phyloP scores from a whole-genome alignment of 768 basidiomycete genomes.

The Collybiopsis confluens region DNA sequence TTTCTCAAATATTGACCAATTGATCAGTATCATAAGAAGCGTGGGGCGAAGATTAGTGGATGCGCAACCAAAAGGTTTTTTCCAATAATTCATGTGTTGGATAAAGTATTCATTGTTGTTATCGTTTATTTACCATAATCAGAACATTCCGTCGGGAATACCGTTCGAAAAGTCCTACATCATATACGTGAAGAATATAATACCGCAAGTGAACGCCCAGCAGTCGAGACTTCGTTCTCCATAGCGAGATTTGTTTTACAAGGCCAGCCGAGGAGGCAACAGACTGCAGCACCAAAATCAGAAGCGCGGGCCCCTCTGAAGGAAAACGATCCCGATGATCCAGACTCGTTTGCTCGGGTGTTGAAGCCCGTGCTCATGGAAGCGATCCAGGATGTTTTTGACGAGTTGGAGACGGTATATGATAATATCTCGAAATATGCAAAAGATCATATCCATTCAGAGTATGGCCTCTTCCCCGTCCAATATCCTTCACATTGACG shows the following conservation, averaged over 20 bases:
- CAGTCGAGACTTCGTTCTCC: slow-evolving; percentile 49
- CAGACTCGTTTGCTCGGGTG: slow-evolving; percentile 70
- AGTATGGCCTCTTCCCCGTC: slow-evolving; percentile 51
- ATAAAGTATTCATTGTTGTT: slow-evolving; percentile 3
- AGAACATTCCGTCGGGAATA: slow-evolving; percentile 97
- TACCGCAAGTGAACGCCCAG: slow-evolving; percentile 55
- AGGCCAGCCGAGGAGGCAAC: slow-evolving; percentile 64
- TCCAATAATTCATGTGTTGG: not conserved
- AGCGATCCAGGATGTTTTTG: slow-evolving; percentile 93
- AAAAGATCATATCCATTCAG: slow-evolving; percentile 96
- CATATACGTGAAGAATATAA: slow-evolving; percentile 94
- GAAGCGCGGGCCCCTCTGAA: slow-evolving; percentile 56
- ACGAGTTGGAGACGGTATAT: slow-evolving; percentile 94
- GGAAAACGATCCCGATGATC: slow-evolving; percentile 72
- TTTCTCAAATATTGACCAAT: slow-evolving; percentile 83
- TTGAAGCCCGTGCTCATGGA: slow-evolving; percentile 95
- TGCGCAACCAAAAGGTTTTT: slow-evolving; percentile 90
- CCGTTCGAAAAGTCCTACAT: slow-evolving; percentile 87
- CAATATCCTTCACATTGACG: not conserved
- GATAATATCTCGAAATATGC: slow-evolving; percentile 93
- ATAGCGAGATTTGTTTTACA: slow-evolving; percentile 81
- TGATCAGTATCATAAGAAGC: slow-evolving; percentile 71
- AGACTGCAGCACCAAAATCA: slow-evolving; percentile 31
- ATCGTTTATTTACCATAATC: slow-evolving; percentile 4
- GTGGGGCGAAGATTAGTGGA: slow-evolving; percentile 81